Evolutionary conservation across 1,139 yeast species (phyloP).

Genomic region (Candida buenavistaensis): DNA sequence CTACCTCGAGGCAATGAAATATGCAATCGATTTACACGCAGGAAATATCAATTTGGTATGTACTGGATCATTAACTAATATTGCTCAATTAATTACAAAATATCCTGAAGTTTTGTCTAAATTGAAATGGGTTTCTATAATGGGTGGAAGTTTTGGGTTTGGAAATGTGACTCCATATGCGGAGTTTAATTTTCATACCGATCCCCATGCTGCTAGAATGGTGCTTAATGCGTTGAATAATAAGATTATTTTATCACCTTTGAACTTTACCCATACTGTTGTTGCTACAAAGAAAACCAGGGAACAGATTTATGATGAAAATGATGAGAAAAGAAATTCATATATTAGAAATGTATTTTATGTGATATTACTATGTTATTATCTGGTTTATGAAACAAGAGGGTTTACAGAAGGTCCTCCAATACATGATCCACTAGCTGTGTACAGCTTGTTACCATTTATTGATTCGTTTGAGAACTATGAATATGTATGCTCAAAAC

Average conservation of each 20-base stretch:
- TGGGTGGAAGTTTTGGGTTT: conserved; percentile 72
- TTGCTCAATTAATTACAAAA: conserved; percentile 50
- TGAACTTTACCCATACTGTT: conserved; percentile 72
- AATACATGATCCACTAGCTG: conserved; percentile 78
- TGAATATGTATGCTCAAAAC: conserved; percentile 30
- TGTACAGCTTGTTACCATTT: conserved; percentile 55
- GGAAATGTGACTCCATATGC: conserved; percentile 54
- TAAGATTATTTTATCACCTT: conserved; percentile 59
- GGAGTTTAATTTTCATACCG: conserved; percentile 79
- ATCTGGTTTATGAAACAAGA: conserved; percentile 44
- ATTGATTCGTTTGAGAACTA: conserved; percentile 33
- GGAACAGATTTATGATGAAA: conserved; percentile 22
- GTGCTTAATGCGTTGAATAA: conserved; percentile 44
- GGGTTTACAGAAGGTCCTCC: conserved; percentile 66
- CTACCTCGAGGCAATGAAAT: conserved; percentile 59
- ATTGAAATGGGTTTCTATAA: conserved; percentile 56
- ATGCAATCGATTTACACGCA: conserved; percentile 42
- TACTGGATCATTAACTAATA: conserved; percentile 74
- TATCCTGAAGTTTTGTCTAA: conserved; percentile 52
- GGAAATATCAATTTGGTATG: conserved; percentile 59
- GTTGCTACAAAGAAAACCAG: conserved; percentile 54
- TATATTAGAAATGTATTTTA: conserved; percentile 52
- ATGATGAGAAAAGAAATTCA: conserved; percentile 22
- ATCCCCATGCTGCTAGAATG: conserved; percentile 72
- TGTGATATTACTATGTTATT: conserved; percentile 59